Base-by-base conservation (phyloP, 345 rosid species). In the Luvunga scandens region DNA sequence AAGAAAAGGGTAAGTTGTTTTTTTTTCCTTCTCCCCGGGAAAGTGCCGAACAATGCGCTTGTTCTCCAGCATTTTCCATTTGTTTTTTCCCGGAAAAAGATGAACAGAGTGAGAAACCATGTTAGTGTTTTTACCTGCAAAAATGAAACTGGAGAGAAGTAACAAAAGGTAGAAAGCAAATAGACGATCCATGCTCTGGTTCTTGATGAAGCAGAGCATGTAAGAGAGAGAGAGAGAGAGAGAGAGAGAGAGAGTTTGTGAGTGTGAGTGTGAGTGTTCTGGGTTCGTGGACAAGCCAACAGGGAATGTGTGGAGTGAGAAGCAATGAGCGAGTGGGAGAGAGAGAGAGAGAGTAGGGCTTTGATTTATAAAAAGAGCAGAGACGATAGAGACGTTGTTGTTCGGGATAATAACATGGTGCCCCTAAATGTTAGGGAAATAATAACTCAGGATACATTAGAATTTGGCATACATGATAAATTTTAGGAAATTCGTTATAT, bases 141-240 rank as follows among this genome's bases (percentile, higher is more conserved):
- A 30, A 73, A 53, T 27, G 66, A 85, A 53, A 38, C 50, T 24
- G 27, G 73, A 66, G 66, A 82, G 66, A 7, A 81, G 71, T 1
- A 75, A 13, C 63, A 66, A 22, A 25, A 21, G 36, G 62, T 10
- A 50, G 39, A 61, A 13, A 42, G 77, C 14, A 21, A 28, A n/a
- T 36, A 18, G 76, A 36, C 61, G 78, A 48, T 21, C 84, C 90
- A 87, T 87, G 65, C 57, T 77, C 79, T 60, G 76, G 21, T 64
- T 50, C 42, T 65, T 31, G 9, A 7, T 14, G 24, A 66, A 69
- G 19, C 73, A 31, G 57, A 71, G 30, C 60, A 31, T 8, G 80
- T 53, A 1, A 22, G 27, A 19, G 69, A 3, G 72, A 27, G 72
- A 2, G 55, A 6, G 30, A 0, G 10, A 4, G 45, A 39, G n/a